phyloP scores from a whole-genome alignment of 2,329 filamentous ascomycete species.

The Blumeria hordei region DNA sequence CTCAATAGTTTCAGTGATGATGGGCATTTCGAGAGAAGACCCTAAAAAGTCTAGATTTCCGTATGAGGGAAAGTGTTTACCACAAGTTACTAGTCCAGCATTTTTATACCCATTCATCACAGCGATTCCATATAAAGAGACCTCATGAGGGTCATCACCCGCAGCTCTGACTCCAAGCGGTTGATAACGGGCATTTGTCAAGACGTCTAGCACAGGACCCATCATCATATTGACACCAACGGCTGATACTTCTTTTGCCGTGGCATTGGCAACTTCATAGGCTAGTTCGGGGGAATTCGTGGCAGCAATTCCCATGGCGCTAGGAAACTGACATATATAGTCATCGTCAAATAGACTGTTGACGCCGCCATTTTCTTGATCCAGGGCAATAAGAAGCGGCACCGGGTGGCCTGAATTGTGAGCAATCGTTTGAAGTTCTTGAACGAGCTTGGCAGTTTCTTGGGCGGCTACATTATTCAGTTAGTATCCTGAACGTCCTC shows the following conservation, averaged over 20 bases:
- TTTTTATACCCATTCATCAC: constrained; percentile 85
- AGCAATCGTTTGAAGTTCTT: constrained; percentile 80
- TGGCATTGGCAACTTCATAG: constrained; percentile 78
- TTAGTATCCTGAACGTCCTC: constrained; percentile 1
- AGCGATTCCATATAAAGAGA: constrained; percentile 74
- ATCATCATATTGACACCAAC: constrained; percentile 93
- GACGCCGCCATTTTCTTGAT: constrained; percentile 95
- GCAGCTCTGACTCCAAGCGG: constrained; percentile 73
- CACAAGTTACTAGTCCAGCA: constrained; percentile 68
- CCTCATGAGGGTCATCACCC: constrained; percentile 84
- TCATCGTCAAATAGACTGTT: constrained; percentile 93
- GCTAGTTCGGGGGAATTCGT: constrained; percentile 67
- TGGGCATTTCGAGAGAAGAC: constrained; percentile 74
- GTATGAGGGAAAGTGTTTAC: constrained; percentile 92
- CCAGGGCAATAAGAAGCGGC: constrained; percentile 70
- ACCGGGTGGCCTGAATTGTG: constrained; percentile 74
- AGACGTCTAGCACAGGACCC: constrained; percentile 75
- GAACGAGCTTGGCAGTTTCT: constrained; percentile 66
- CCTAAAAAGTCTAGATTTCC: constrained; percentile 86
- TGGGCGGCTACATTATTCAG: constrained; percentile 43
- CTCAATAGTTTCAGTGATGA: constrained; percentile 84
- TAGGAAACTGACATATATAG: constrained; percentile 88
- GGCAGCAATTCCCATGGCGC: constrained; percentile 89
- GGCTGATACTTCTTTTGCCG: constrained; percentile 72
- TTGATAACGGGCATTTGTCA: constrained; percentile 81